Evolutionary conservation across 108 stramenopile genomes (phyloP), one percentile per base, ranked within the genome.

Genomic region (Skeletonema menzelii): DNA sequence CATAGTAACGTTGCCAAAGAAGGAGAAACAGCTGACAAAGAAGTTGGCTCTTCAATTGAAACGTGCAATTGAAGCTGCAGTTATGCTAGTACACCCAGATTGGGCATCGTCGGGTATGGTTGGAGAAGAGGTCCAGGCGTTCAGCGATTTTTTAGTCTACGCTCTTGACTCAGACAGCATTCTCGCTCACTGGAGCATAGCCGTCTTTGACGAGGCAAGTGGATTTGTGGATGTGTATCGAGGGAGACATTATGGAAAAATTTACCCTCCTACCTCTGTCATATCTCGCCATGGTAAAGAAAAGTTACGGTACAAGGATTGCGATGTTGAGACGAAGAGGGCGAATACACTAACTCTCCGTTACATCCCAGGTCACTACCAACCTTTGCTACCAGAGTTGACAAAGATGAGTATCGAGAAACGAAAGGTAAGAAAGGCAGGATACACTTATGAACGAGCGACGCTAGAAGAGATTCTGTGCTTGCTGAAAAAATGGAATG

Each of bases 41-140:
- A 56, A 70, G 13, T 40, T 76, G 32, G 80, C 75, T 6, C 75
- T 82, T 67, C 80, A 82, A 42, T 57, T 82, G 13, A 82, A 82
- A 61, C 64, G 80, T 1, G 70, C 76, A 12, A 77, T 82, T 14
- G 80, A 82, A 53, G 75, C 80, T 22, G 80, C 80, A 42, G 80
- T 82, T 30, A 56, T 82, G 13, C 59, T 67, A 31, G 76, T 77
- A 6, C 81, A 82, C 73, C 81, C 76, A 22, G 70, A 77, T n/a
- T 82, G 81, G 81, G 81, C 81, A 26, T 27, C 56, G 32, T 32
- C 57, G 1, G 81, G 81, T 10, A 53, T 77, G 35, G 81, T 82
- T 27, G 81, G 81, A 6, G 81, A 82, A 49, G 81, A 82, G 53
- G 58, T 82, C 15, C 81, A 82, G 60, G 81, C 81, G 14, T 82